phyloP scores from a whole-genome alignment of 2,329 filamentous ascomycete genomes.

The Dothidotthia symphoricarpi region DNA sequence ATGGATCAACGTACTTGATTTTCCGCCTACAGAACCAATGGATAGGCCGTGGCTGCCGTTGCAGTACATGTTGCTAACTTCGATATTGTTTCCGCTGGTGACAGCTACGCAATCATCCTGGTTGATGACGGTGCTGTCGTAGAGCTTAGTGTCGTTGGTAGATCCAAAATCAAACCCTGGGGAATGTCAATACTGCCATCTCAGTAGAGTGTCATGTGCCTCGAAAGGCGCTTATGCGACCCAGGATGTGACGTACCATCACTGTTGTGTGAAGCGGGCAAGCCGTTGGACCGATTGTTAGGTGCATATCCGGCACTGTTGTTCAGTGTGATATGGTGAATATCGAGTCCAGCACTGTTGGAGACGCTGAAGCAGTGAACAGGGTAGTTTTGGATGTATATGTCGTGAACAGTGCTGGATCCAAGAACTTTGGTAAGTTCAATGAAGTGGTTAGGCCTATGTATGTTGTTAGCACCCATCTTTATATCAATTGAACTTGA shows the following conservation, averaged over 20 bases:
- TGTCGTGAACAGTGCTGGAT: constrained; percentile 39
- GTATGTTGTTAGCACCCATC: background rate
- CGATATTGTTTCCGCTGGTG: constrained; percentile 50
- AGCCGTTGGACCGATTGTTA: constrained; percentile 22
- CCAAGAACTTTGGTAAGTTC: constrained; percentile 42
- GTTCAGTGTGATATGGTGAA: constrained; percentile 54
- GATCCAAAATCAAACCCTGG: constrained; percentile 51
- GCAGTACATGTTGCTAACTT: constrained; percentile 42
- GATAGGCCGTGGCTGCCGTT: constrained; percentile 56
- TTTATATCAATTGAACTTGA: background rate
- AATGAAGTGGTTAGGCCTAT: constrained; percentile 27
- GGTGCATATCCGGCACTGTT: constrained; percentile 52
- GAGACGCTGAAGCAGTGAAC: constrained; percentile 53
- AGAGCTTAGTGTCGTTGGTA: constrained; percentile 42
- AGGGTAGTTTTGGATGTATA: constrained; percentile 55
- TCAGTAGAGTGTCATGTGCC: no score
- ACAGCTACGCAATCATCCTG: constrained; percentile 60
- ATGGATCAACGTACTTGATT: constrained; percentile 8
- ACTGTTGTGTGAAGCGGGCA: constrained; percentile 46
- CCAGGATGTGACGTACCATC: constrained; percentile 45
- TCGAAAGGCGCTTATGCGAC: no score
- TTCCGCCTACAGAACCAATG: constrained; percentile 55
- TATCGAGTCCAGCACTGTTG: constrained; percentile 40
- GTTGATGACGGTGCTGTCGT: constrained; percentile 52
- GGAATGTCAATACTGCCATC: background rate